Evolutionary conservation across 139 green algal genomes (phyloP).

Genomic region (Coccomyxa sp.): DNA sequence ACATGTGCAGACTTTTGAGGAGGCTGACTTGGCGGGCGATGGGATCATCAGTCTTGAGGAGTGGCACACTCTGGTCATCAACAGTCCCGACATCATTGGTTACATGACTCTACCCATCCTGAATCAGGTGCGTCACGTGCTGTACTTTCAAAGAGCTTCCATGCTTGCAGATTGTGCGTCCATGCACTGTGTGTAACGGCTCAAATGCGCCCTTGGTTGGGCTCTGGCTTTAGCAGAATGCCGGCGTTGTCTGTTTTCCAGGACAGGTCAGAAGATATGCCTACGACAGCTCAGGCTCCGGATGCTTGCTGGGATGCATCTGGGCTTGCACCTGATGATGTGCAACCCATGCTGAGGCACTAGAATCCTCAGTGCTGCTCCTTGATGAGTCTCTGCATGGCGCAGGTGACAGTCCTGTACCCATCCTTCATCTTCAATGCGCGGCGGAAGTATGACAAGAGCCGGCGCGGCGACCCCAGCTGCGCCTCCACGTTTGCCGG

Average conservation of each 20-base stretch:
- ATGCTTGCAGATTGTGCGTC: background rate
- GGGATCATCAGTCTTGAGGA: conserved; percentile 64
- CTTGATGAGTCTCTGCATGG: too few species aligned
- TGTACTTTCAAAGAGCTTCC: background rate
- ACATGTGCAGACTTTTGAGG: conserved; percentile 61
- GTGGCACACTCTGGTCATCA: conserved; percentile 46
- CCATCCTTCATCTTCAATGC: conserved; percentile 2
- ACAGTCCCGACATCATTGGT: conserved; percentile 48
- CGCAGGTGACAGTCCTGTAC: conserved; percentile 1
- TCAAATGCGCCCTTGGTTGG: background rate
- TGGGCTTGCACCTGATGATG: background rate
- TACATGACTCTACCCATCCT: conserved; percentile 75
- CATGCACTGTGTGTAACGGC: background rate
- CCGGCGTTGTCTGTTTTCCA: background rate
- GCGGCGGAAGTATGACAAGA: background rate
- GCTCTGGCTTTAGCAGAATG: background rate
- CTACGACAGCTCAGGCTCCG: background rate
- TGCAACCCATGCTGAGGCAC: background rate
- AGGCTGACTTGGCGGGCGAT: conserved; percentile 55
- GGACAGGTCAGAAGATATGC: background rate
- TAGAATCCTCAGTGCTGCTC: background rate
- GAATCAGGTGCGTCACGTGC: conserved; percentile 18
- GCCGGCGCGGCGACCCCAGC: background rate
- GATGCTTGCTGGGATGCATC: background rate
- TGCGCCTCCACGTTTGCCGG: too few species aligned